phyloP scores from a whole-genome alignment of 1,284 basidiomycete genomes.

The Tremellales sp. region DNA sequence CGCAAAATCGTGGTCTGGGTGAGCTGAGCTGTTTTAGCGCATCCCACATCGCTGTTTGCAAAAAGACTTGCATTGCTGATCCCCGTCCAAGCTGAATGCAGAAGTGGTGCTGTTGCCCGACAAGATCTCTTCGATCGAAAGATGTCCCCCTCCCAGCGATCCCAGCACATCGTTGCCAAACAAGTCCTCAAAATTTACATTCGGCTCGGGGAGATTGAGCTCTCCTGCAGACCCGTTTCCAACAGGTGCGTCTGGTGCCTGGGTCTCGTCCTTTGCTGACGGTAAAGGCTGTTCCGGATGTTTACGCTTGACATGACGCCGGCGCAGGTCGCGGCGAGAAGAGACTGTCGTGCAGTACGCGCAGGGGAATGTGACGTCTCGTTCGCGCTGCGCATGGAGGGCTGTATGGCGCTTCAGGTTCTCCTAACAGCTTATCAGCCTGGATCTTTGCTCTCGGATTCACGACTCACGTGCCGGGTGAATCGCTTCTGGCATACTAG shows the following conservation, averaged over 20 bases:
- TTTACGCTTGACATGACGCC: constrained; percentile 23
- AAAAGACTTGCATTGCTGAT: no score
- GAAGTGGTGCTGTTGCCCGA: neutral
- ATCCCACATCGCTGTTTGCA: no score
- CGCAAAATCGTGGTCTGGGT: neutral
- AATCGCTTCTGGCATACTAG: constrained; percentile 23
- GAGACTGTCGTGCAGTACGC: constrained; percentile 18
- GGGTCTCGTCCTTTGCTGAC: neutral
- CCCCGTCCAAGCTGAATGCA: no score
- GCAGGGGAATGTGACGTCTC: constrained; percentile 11
- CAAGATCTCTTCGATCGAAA: neutral
- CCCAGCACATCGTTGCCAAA: neutral
- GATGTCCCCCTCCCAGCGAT: neutral
- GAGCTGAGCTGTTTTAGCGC: neutral
- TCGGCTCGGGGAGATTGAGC: neutral
- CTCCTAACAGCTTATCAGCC: constrained; percentile 11
- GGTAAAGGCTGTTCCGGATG: constrained; percentile 14
- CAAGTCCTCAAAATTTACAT: neutral
- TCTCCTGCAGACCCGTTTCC: neutral
- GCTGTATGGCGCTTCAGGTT: constrained; percentile 29
- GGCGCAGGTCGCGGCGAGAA: constrained; percentile 20
- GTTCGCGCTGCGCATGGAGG: constrained; percentile 8
- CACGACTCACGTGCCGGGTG: constrained; percentile 22
- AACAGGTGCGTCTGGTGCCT: neutral
- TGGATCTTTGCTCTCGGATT: neutral